Conservation (phyloP, 2,329 filamentous ascomycete genomes). For the Sporothrix humicola region DNA sequence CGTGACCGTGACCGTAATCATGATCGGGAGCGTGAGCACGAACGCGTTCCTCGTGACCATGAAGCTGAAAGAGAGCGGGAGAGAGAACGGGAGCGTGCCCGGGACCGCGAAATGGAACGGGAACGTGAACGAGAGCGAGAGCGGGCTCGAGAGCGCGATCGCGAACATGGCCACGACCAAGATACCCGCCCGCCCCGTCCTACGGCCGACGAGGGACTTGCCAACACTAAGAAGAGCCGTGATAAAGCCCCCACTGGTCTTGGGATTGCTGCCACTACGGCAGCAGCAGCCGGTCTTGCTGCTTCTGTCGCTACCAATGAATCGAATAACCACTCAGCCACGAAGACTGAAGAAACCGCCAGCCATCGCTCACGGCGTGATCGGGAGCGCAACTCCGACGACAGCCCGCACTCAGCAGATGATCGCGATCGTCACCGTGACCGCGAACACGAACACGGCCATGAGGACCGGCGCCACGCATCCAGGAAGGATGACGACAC, state of each 20-base stretch:
- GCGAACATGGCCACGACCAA: slow-evolving; percentile 45
- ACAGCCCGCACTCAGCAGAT: background rate
- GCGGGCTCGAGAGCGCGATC: slow-evolving; percentile 37
- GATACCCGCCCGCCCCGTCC: slow-evolving; percentile 42
- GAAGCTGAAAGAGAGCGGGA: slow-evolving; percentile 37
- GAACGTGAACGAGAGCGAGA: slow-evolving; percentile 40
- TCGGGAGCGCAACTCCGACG: background rate
- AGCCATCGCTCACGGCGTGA: slow-evolving; percentile 26
- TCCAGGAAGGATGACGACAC: slow-evolving; percentile 9
- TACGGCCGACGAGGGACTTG: slow-evolving; percentile 39
- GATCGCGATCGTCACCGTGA: background rate
- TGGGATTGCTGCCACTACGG: slow-evolving; percentile 55
- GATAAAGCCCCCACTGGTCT: slow-evolving; percentile 57
- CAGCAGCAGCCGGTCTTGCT: slow-evolving; percentile 46
- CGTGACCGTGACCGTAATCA: slow-evolving; percentile 37
- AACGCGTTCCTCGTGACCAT: slow-evolving; percentile 39
- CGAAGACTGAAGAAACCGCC: background rate
- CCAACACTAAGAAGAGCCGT: slow-evolving; percentile 49
- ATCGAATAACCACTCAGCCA: background rate
- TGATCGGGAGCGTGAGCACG: slow-evolving; percentile 23
- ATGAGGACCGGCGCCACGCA: background rate
- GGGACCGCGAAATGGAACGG: slow-evolving; percentile 31
- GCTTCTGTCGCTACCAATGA: slow-evolving; percentile 39
- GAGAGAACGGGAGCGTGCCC: slow-evolving; percentile 33
- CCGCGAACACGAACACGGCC: background rate